Percentiles rank a stretch among this genome's conserved stretches.
Evolutionary conservation across 2,329 filamentous ascomycete genomes (phyloP).

Genomic region (Drechslerella stenobrocha): DNA sequence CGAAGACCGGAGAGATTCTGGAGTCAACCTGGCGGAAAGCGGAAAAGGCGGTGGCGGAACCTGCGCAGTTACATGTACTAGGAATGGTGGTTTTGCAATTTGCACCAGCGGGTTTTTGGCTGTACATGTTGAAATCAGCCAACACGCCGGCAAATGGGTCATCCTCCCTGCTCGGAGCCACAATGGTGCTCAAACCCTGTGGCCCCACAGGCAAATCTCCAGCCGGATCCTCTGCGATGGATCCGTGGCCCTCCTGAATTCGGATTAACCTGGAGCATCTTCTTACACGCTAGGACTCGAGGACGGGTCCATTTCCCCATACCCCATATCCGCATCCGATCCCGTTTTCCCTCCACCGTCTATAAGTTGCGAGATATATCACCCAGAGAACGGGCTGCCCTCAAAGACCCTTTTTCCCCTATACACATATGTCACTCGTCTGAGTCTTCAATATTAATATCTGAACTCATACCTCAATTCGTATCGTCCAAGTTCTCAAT

Average conservation of each 20-base stretch:
- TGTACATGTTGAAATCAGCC: background rate
- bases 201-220: constrained; percentile 17
- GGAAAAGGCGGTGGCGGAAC: too few relatives aligned
- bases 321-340: constrained; percentile 48
- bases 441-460: background rate
- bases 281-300: constrained; percentile 36
- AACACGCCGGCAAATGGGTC: background rate
- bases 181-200: background rate
- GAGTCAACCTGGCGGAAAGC: constrained; percentile 17
- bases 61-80: too few relatives aligned
- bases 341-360: constrained; percentile 15
- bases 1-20: constrained; percentile 43
- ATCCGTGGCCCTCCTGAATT: constrained; percentile 9
- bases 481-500: background rate
- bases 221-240: constrained; percentile 10
- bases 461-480: background rate
- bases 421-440: background rate
- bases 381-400: constrained; percentile 13
- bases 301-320: constrained; percentile 44
- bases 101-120: constrained; percentile 28
- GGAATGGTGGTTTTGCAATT: background rate
- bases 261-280: constrained; percentile 42
- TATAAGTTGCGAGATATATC: constrained; percentile 48
- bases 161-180: background rate
- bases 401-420: constrained; percentile 16